These are phyloP conservation scores for Neurospora pannonica DNA, from an alignment of 495 filamentous ascomycete species.

Conservation along the genomic window DNA sequence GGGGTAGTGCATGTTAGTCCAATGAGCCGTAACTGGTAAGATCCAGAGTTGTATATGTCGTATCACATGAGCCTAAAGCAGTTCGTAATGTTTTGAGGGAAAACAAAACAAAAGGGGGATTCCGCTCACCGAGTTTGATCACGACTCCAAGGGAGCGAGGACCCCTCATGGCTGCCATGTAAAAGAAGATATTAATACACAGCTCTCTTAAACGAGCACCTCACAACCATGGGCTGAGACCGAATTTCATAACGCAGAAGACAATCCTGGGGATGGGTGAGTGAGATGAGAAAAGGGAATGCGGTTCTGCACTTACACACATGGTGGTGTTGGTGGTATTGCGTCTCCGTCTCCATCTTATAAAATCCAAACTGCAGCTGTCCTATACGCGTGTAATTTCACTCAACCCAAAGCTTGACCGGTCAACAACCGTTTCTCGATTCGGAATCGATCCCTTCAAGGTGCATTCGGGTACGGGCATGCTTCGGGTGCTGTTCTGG, in stretches of 20 bases:
- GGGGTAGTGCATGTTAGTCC: not conserved
- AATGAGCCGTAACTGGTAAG: not conserved
- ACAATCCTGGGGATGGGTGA: not conserved
- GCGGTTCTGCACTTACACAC: conserved; percentile 15
- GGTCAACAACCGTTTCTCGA: not conserved
- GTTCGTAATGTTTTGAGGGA: not conserved
- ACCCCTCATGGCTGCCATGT: conserved; percentile 38
- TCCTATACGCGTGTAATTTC: not conserved
- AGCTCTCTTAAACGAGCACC: not conserved
- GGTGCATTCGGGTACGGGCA: not conserved
- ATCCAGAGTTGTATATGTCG: not conserved
- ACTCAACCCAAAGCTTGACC: not conserved
- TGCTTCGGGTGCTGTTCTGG: not conserved
- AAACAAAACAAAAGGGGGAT: not conserved
- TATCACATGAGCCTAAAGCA: not conserved
- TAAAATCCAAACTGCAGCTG: not conserved
- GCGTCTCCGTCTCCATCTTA: conserved; percentile 15
- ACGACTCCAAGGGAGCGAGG: conserved; percentile 62
- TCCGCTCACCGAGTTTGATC: conserved; percentile 78
- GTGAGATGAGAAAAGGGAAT: not conserved
- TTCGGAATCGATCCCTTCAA: not conserved
- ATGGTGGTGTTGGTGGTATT: not conserved
- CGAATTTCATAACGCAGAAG: not conserved
- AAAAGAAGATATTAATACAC: not conserved
- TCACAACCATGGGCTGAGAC: not conserved